Percentiles rank a stretch among this genome's conserved stretches.
phyloP scores from a whole-genome alignment of 2,329 filamentous ascomycete species.

The Aureobasidium sp. region DNA sequence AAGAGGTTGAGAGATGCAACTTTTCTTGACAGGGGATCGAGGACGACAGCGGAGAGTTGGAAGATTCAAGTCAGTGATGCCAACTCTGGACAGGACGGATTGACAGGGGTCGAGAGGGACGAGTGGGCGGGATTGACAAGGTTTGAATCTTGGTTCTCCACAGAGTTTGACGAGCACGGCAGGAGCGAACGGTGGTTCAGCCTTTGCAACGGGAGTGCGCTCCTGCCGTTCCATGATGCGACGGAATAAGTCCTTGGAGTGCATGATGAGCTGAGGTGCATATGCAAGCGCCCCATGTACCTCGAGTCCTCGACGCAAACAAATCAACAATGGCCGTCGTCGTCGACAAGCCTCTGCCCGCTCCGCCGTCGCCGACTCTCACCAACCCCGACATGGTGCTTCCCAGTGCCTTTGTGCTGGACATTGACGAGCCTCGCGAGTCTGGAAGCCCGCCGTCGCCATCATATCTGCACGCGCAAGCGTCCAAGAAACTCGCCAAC shows the following conservation, averaged over 20 bases:
- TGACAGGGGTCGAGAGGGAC: background rate
- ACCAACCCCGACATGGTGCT: conserved; percentile 95
- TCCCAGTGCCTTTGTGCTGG: conserved; percentile 45
- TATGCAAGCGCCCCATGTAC: conserved; percentile 2
- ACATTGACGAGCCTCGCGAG: conserved; percentile 21
- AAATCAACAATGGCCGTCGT: conserved; percentile 6
- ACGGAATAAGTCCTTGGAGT: no score
- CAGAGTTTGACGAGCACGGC: background rate
- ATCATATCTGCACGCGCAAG: conserved; percentile 14
- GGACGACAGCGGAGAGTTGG: no score
- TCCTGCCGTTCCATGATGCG: background rate
- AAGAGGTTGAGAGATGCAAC: background rate
- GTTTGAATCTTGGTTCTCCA: conserved; percentile 8
- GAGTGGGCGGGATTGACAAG: background rate
- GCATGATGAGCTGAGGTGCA: no score
- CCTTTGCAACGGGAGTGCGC: background rate
- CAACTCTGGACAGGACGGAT: background rate
- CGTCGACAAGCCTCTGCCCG: conserved; percentile 24
- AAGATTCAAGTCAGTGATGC: no score
- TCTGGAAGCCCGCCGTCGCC: conserved; percentile 19
- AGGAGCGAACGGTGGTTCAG: background rate
- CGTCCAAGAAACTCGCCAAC: background rate
- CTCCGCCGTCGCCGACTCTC: conserved; percentile 67
- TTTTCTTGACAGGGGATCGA: no score
- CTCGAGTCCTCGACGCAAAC: background rate